Percentiles rank a stretch among this genome's conserved stretches.
Evolutionary conservation across 2,329 filamentous ascomycete genomes (phyloP).

Genomic region (Hymenotorrendiella dingleyae): DNA sequence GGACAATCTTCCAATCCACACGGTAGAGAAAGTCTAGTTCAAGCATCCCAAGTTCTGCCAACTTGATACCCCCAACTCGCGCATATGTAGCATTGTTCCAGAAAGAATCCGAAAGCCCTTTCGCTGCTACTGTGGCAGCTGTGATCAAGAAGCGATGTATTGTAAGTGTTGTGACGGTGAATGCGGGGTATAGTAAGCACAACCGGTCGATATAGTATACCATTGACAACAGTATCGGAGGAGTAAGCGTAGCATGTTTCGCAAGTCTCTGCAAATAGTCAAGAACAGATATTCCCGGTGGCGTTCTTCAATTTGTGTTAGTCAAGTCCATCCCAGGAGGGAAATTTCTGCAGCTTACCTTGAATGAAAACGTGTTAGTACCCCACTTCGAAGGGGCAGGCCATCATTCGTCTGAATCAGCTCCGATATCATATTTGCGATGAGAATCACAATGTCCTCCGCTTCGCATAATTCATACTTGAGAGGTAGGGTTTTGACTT

Average conservation of each 20-base stretch:
- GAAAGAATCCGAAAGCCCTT: constrained; percentile 92
- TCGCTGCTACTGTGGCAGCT: constrained; percentile 89
- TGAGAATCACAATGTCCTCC: constrained; percentile 82
- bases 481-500: constrained; percentile 57
- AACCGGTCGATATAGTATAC: constrained; percentile 97
- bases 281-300: constrained; percentile 87
- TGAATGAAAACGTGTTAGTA: constrained; percentile 91
- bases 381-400: constrained; percentile 76
- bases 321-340: neutral
- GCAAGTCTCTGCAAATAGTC: constrained; percentile 92
- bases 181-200: constrained; percentile 85
- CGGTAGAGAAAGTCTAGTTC: constrained; percentile 90
- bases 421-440: constrained; percentile 93
- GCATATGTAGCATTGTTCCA: constrained; percentile 99
- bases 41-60: constrained; percentile 81
- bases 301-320: constrained; percentile 34
- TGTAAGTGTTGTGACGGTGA: constrained; percentile 92
- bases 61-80: constrained; percentile 83
- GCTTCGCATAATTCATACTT: constrained; percentile 77
- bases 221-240: constrained; percentile 94
- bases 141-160: constrained; percentile 97
- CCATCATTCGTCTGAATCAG: constrained; percentile 89
- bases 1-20: constrained; percentile 95
- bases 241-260: constrained; percentile 86
- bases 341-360: constrained; percentile 52